Percentiles rank a stretch among this genome's conserved stretches.
phyloP scores from a whole-genome alignment of 1,139 yeast genomes.

The Hanseniaspora uvarum region DNA sequence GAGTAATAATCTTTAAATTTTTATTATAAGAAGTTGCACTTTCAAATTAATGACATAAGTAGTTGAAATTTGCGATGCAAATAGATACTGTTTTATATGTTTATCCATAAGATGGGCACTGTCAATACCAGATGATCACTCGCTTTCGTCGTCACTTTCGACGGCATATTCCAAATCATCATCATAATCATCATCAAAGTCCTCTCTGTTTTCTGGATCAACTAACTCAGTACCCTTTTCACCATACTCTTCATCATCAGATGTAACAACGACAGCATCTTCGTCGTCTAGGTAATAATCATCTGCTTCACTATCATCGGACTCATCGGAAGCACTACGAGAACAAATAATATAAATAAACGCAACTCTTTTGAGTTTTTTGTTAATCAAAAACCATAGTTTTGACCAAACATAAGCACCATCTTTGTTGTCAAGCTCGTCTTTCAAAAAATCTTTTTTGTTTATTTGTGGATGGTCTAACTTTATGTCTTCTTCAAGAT shows the following conservation, averaged over 20 bases:
- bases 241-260: constrained; percentile 21
- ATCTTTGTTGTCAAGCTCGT: constrained; percentile 56
- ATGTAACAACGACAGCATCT: constrained; percentile 22
- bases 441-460: constrained; percentile 24
- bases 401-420: constrained; percentile 50
- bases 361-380: constrained; percentile 82
- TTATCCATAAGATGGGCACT: no score
- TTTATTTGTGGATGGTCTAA: constrained; percentile 14
- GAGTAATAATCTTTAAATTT: no score
- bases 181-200: constrained; percentile 23
- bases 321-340: constrained; percentile 29
- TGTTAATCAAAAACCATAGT: constrained; percentile 87
- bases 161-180: constrained; percentile 26
- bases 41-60: no score
- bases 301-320: constrained; percentile 28
- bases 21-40: no score
- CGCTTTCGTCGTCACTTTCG: constrained; percentile 15
- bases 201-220: constrained; percentile 27
- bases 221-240: constrained; percentile 28
- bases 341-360: constrained; percentile 53
- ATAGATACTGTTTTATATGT: neutral
- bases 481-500: constrained; percentile 7
- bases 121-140: no score
- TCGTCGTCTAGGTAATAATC: constrained; percentile 24
- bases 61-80: no score